Evolutionary conservation across 2,329 filamentous ascomycete species (phyloP).

Genomic region (Aspergillus aculeatus): DNA sequence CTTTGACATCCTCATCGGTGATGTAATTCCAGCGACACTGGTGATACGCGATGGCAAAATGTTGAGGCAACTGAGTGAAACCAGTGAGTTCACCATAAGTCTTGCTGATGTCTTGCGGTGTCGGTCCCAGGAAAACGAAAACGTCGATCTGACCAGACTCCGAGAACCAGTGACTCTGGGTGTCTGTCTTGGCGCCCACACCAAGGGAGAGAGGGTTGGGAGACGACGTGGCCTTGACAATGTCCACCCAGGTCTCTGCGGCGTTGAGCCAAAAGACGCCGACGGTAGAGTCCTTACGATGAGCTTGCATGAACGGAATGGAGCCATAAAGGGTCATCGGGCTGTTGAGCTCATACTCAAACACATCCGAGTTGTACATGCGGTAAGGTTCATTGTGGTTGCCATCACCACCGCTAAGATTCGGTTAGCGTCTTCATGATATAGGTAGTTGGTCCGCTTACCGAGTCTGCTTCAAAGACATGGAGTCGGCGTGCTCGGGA

Average conservation of each 20-base stretch:
- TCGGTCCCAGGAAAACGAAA: conserved; percentile 91
- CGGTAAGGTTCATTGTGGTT: conserved; percentile 88
- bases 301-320: conserved; percentile 97
- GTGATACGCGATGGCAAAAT: conserved; percentile 90
- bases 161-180: conserved; percentile 94
- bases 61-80: conserved; percentile 84
- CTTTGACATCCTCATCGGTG: conserved; percentile 92
- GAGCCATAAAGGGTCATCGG: conserved; percentile 98
- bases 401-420: conserved; percentile 67
- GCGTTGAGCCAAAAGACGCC: conserved; percentile 97
- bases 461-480: conserved; percentile 87
- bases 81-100: conserved; percentile 88
- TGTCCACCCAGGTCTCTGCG: conserved; percentile 96
- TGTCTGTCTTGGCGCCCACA: conserved; percentile 66
- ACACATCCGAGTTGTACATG: conserved; percentile 94
- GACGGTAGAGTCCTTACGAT: conserved; percentile 88
- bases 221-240: conserved; percentile 73
- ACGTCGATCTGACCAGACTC: conserved; percentile 86
- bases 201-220: conserved; percentile 77
- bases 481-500: conserved; percentile 82
- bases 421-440: conserved; percentile 20
- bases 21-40: conserved; percentile 99
- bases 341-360: conserved; percentile 95
- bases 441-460: conserved; percentile 25
- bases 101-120: conserved; percentile 75